Conservation (phyloP, 202 grass and related monocot species). For the Elaeis oleifera region DNA sequence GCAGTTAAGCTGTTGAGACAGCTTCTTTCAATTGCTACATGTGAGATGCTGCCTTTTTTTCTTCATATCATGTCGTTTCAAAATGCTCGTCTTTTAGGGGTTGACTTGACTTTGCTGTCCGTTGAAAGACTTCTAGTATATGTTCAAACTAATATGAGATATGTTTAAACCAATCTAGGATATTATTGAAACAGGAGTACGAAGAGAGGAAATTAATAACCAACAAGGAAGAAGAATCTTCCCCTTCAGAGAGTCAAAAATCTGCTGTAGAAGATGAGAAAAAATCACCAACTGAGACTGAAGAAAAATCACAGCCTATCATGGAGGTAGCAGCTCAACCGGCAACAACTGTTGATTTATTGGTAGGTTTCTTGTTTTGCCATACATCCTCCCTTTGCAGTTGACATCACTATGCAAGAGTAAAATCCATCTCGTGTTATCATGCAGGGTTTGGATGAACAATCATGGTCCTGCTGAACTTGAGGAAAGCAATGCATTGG, state of each 20-base stretch:
- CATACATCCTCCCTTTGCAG: not conserved
- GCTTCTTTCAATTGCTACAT: too few relatives aligned
- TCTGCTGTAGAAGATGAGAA: slow-evolving; percentile 27
- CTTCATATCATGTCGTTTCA: too few relatives aligned
- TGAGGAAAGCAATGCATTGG: slow-evolving; percentile 69
- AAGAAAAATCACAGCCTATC: slow-evolving; percentile 19
- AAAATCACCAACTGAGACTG: slow-evolving; percentile 2
- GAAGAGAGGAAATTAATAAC: slow-evolving; percentile 21
- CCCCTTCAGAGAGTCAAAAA: slow-evolving; percentile 21
- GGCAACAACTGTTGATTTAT: slow-evolving; percentile 26
- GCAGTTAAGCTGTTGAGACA: too few relatives aligned
- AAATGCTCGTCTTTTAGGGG: too few relatives aligned
- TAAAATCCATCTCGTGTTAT: slow-evolving; percentile 8
- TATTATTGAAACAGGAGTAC: slow-evolving; percentile 49
- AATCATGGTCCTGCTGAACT: slow-evolving; percentile 42
- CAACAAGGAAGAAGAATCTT: slow-evolving; percentile 19
- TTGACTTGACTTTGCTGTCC: too few relatives aligned
- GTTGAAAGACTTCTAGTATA: too few relatives aligned
- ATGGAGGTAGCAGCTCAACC: slow-evolving; percentile 20
- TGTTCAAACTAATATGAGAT: too few relatives aligned
- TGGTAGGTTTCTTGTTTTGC: slow-evolving; percentile 14
- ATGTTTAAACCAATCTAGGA: too few relatives aligned
- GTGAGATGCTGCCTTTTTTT: too few relatives aligned
- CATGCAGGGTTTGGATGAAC: slow-evolving; percentile 48
- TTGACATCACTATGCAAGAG: slow-evolving; percentile 1